phyloP scores from a whole-genome alignment of 2,329 filamentous ascomycete species.

The Fonsecaea pedrosoi region DNA sequence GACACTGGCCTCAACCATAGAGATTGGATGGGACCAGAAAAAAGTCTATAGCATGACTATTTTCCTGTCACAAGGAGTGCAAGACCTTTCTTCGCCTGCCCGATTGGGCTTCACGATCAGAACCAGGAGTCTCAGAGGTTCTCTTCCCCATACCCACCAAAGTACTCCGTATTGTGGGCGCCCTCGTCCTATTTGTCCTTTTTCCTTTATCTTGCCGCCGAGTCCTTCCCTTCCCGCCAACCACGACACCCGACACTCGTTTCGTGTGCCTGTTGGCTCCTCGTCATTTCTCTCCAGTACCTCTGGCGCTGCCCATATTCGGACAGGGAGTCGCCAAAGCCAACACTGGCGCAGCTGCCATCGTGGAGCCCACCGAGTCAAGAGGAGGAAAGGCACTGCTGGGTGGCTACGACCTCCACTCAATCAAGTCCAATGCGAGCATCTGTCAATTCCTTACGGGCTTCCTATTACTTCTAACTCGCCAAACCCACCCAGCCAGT shows the following conservation, averaged over 20 bases:
- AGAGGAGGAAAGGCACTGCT: background rate
- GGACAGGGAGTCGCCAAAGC: constrained; percentile 15
- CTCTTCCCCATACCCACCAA: constrained; percentile 8
- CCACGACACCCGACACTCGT: constrained; percentile 13
- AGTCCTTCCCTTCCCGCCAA: constrained; percentile 22
- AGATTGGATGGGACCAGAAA: background rate
- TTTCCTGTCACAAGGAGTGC: background rate
- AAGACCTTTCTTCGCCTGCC: constrained; percentile 1
- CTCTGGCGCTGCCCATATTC: constrained; percentile 23
- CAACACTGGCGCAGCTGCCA: constrained; percentile 7
- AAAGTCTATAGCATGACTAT: background rate
- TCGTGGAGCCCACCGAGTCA: constrained; percentile 10
- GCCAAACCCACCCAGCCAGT: constrained; percentile 17
- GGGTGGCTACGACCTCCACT: background rate
- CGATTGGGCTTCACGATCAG: constrained; percentile 11
- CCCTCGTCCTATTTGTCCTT: constrained; percentile 18
- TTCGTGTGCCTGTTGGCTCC: constrained; percentile 24
- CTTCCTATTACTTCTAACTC: background rate
- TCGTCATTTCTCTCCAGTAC: constrained; percentile 14
- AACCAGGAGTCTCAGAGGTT: background rate
- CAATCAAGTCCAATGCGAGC: background rate
- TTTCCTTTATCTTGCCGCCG: constrained; percentile 28
- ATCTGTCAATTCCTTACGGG: background rate
- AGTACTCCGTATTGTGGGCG: constrained; percentile 5
- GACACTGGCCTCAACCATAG: background rate